Evolutionary conservation across 768 basidiomycete species (phyloP).

Genomic region (Mycena kentingensis): DNA sequence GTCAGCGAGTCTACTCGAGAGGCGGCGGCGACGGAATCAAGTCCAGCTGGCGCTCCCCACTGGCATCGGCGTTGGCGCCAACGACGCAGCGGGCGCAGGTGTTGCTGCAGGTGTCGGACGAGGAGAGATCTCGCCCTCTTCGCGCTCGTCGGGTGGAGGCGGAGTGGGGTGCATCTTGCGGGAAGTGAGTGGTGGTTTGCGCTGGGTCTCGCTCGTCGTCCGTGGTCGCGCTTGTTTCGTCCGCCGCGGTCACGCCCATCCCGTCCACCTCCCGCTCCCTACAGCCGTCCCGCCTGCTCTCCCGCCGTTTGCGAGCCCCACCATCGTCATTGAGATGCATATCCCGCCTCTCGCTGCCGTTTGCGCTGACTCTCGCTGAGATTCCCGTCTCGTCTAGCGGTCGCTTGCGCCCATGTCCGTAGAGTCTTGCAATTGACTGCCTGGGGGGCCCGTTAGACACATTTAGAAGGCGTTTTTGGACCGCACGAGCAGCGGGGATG

Average conservation of each 20-base stretch:
- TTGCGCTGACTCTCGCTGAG: too few relatives aligned
- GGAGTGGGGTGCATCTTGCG: too few relatives aligned
- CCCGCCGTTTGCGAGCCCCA: slow-evolving; percentile 32
- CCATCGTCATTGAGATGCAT: slow-evolving; percentile 53
- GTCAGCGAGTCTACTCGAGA: slow-evolving; percentile 62
- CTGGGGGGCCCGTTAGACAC: slow-evolving; percentile 86
- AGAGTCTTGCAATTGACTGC: slow-evolving; percentile 37
- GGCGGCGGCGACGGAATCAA: slow-evolving; percentile 53
- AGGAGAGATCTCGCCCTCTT: slow-evolving; percentile 97
- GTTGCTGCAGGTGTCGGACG: slow-evolving; percentile 31
- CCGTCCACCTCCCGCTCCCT: slow-evolving; percentile 8
- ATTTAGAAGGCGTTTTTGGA: slow-evolving; percentile 67
- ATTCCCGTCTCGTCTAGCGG: slow-evolving; percentile 49
- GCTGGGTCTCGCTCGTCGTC: too few relatives aligned
- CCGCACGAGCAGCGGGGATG: slow-evolving; percentile 70
- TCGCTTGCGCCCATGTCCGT: slow-evolving; percentile 55
- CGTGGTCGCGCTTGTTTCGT: too few relatives aligned
- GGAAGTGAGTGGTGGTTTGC: too few relatives aligned
- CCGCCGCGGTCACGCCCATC: too few relatives aligned
- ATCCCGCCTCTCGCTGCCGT: slow-evolving; percentile 69
- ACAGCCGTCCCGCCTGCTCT: slow-evolving; percentile 19
- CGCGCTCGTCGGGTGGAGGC: too few relatives aligned
- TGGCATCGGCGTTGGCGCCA: slow-evolving; percentile 35
- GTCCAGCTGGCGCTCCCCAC: slow-evolving; percentile 55
- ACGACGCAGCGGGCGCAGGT: slow-evolving; percentile 25